A percentile compares a stretch with the other conserved stretches of the same genome.
These are phyloP conservation scores for Hirschioporus abietinus DNA, from an alignment of 768 basidiomycete species.

Conservation along the genomic window DNA sequence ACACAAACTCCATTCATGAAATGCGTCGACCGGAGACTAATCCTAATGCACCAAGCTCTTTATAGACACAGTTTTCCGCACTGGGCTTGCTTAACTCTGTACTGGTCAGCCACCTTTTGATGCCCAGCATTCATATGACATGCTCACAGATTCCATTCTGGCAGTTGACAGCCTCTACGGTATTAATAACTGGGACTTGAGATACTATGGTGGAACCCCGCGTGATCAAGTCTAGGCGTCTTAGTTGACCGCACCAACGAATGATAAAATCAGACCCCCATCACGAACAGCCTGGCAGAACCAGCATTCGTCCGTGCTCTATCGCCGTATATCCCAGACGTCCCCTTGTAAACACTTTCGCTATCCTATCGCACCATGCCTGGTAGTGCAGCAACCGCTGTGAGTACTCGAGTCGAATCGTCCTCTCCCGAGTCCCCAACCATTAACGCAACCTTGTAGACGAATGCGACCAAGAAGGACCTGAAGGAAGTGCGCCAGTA, in stretches of 20 bases:
- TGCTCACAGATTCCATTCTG: not conserved
- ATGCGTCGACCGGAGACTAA: not conserved
- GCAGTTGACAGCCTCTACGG: not conserved
- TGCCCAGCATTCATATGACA: too few relatives aligned
- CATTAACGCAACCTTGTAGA: not conserved
- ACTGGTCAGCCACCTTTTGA: not conserved
- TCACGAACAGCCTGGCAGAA: not conserved
- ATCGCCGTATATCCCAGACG: not conserved
- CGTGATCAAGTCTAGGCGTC: not conserved
- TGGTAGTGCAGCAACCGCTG: not conserved
- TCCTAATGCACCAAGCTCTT: not conserved
- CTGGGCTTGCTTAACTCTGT: not conserved
- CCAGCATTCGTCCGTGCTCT: too few relatives aligned
- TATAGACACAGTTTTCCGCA: not conserved
- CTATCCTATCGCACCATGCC: not conserved
- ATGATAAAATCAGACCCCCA: not conserved
- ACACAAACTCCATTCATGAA: not conserved
- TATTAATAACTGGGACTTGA: not conserved
- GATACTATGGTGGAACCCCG: too few relatives aligned
- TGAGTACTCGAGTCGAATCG: not conserved
- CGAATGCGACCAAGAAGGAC: not conserved
- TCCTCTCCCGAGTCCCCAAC: not conserved
- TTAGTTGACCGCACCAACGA: not conserved
- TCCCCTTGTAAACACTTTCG: not conserved
- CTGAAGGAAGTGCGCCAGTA: conserved; percentile 6